These are phyloP conservation scores for Suillus subluteus DNA, from an alignment of 768 basidiomycete species.

Conservation along the genomic window DNA sequence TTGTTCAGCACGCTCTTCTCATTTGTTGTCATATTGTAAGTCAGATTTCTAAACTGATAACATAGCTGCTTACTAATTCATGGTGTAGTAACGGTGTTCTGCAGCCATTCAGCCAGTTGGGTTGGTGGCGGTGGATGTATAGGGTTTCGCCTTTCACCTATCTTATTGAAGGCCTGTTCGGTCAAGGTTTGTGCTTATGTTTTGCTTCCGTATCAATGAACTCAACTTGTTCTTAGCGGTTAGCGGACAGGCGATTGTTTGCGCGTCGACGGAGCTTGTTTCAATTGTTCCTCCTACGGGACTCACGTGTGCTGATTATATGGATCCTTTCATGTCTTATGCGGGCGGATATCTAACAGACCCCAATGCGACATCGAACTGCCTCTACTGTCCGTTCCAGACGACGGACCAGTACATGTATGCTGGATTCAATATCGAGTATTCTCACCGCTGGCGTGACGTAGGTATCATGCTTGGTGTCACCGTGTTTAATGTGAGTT, in stretches of 20 bases:
- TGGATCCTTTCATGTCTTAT: conserved; percentile 42
- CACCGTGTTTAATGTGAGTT: conserved; percentile 47
- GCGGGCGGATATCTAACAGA: conserved; percentile 55
- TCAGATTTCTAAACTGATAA: conserved; percentile 10
- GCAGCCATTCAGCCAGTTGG: conserved; percentile 62
- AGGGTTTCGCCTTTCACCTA: conserved; percentile 57
- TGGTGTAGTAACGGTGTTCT: conserved; percentile 59
- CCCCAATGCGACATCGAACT: conserved; percentile 39
- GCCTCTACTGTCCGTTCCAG: conserved; percentile 59
- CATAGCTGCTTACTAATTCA: neutral
- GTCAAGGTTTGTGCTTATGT: conserved; percentile 45
- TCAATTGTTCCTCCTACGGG: conserved; percentile 51
- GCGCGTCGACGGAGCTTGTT: conserved; percentile 65
- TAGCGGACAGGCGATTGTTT: conserved; percentile 52
- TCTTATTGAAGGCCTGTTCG: conserved; percentile 51
- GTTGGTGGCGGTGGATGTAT: conserved; percentile 80
- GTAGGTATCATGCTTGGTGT: conserved; percentile 50
- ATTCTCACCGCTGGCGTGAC: conserved; percentile 51
- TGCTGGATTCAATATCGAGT: conserved; percentile 60
- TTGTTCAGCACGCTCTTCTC: conserved; percentile 62
- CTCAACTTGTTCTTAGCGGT: conserved; percentile 42
- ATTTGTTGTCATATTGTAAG: conserved; percentile 64
- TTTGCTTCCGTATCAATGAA: neutral
- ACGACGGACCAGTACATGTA: conserved; percentile 57
- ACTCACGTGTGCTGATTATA: conserved; percentile 50